Evolutionary conservation across 2,329 filamentous ascomycete species (phyloP), one percentile per base, ranked within the genome.

Genomic region (Aspergillus spinulosporus): DNA sequence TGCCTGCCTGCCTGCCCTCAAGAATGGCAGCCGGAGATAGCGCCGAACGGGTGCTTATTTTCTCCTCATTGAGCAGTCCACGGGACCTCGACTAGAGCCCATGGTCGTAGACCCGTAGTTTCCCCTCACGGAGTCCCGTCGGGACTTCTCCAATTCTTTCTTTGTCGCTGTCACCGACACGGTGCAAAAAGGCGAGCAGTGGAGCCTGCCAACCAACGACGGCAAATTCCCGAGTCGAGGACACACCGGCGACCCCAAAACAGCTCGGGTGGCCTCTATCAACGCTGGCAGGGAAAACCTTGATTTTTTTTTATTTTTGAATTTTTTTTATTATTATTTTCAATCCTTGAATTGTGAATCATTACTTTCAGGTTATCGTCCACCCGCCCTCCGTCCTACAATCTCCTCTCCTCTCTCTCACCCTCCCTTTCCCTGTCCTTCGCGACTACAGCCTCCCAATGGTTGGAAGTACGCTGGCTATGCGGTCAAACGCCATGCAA

Each of bases 201-300:
- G 39, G 43, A 40, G 53, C 49, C 55, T 49, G 52, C 40, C 44
- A 44, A 52, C 54, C 14, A 11, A 21, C 26, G 21, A 37, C 14
- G 36, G 26, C 26, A 47, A 47, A 49, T 37, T 56, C 57, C 52
- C 49, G 43, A 52, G 28, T 55, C 56, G 57, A 49, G 60, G 52
- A 39, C 62, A 71, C 70, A 72, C 70, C 70, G 70, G 69, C 68
- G 68, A 67, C 64, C 70, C 69, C 62, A 68, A 72, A 72, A 67
- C 65, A 72, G 69, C 64, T 61, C 45, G 44, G 46, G 50, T 40
- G 32, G 9, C 45, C 32, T 52, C 57, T 56, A 58, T 57, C 43
- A 48, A 42, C 32, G 37, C 58, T 51, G 51, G 49, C 56, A 60
- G 37, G 26, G 40, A 49, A 55, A 31, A 55, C 45, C 44, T 59